These are phyloP conservation scores for Triadica sebifera DNA, from an alignment of 345 rosid genomes.

Conservation along the genomic window DNA sequence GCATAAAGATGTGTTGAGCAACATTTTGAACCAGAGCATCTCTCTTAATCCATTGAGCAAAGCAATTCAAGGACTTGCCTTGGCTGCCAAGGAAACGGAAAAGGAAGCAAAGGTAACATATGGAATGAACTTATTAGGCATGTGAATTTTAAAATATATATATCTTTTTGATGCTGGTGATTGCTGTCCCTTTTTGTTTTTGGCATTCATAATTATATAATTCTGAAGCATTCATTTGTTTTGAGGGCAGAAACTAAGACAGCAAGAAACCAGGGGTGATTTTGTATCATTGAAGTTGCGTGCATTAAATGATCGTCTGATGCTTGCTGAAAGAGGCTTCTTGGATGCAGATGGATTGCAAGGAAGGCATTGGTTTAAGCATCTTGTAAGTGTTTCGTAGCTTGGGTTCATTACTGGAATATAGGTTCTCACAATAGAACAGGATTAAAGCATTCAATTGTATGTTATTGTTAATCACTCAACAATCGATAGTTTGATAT, in stretches of 20 bases:
- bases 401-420: background rate
- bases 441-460: background rate
- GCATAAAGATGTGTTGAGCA: constrained; percentile 48
- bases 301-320: constrained; percentile 73
- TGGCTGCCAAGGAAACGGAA: constrained; percentile 55
- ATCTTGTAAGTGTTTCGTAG: constrained; percentile 58
- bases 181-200: background rate
- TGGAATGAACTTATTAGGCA: constrained; percentile 12
- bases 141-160: background rate
- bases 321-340: constrained; percentile 93
- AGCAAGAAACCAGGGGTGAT: constrained; percentile 29
- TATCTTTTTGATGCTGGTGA: background rate
- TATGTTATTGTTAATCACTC: too few relatives aligned
- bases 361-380: constrained; percentile 88
- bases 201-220: background rate
- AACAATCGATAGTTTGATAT: too few relatives aligned
- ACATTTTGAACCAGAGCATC: constrained; percentile 40
- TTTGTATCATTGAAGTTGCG: constrained; percentile 39
- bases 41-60: constrained; percentile 51
- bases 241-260: constrained; percentile 49
- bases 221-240: background rate
- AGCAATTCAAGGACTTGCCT: constrained; percentile 56
- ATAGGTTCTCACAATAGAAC: background rate
- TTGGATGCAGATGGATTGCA: constrained; percentile 70
- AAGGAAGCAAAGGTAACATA: constrained; percentile 28